Evolutionary conservation across 495 filamentous ascomycete species (phyloP), one percentile per base, ranked within the genome.

Genomic region (Hypomontagnella submonticulosa): DNA sequence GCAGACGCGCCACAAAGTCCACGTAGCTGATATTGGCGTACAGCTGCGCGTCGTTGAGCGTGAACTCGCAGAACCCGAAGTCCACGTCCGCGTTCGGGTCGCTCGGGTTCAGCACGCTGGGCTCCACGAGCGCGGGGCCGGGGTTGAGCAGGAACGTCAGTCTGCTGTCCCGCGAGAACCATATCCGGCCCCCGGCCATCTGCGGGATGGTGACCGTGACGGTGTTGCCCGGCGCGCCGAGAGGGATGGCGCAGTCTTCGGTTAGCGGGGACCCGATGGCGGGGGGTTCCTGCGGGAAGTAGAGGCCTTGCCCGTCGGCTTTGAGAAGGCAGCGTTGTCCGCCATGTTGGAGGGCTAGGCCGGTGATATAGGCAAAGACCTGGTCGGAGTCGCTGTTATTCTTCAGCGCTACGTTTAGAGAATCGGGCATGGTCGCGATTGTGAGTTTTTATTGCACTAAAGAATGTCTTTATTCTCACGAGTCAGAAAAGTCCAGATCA

Each of bases 11-110:
- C 34, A 90, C 87, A 58, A 92, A 92, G 71, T 93, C 90, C 19
- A 93, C 90, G 53, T 90, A 90, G 59, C 80, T 87, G 70, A 92
- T 90, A 67, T 93, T 93, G 40, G 87, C 90, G 71, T 89, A 93
- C 6, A 93, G 80, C 78, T 92, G 88, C 27, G 76, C 74, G 53
- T 72, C 72, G 71, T 91, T 89, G 71, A 85, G 87, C 0, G 90
- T 93, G 73, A 92, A 92, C 72, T 93, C 90, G 77, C 81, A 85
- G 72, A 93, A 93, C 42, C 80, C 81, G 81, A 90, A 93, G 64
- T 80, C 77, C 15, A 85, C 79, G 37, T 83, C 77, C 55, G 83
- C 81, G 66, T 92, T 92, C 0, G 85, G 81, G 63, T 93, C 90
- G 9, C 79, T 81, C 0, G 84, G 84, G 69, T 92, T 93, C 12